Evolutionary conservation across 2,329 filamentous ascomycete genomes (phyloP).

Genomic region (Cercospora sojina): DNA sequence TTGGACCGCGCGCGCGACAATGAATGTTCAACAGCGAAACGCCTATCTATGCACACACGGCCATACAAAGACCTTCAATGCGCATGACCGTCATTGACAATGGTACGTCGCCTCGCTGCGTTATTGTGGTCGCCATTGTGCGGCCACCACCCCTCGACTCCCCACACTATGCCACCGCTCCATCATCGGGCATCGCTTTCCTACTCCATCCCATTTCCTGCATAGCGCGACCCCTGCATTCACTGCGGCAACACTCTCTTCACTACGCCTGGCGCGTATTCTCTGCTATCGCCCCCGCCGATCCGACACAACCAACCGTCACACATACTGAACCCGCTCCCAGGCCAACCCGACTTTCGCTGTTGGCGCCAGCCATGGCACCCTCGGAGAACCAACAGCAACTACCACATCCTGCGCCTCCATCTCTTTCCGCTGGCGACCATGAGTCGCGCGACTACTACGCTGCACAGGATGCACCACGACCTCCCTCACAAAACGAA

Average conservation of each 20-base stretch:
- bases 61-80: slow-evolving; percentile 32
- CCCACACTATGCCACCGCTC: slow-evolving; percentile 2
- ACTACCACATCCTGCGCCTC: slow-evolving; percentile 55
- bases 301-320: background rate
- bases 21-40: slow-evolving; percentile 43
- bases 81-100: slow-evolving; percentile 37
- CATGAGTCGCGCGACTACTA: slow-evolving; percentile 63
- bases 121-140: slow-evolving; percentile 29
- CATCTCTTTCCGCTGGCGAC: slow-evolving; percentile 60
- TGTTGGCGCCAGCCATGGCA: slow-evolving; percentile 43
- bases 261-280: slow-evolving; percentile 17
- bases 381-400: slow-evolving; percentile 55
- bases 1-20: slow-evolving; percentile 14
- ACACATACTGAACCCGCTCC: slow-evolving; percentile 15
- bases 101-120: slow-evolving; percentile 33
- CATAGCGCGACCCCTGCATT: background rate
- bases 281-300: too few species aligned
- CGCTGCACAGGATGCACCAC: slow-evolving; percentile 55
- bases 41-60: slow-evolving; percentile 38
- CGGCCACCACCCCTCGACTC: slow-evolving; percentile 23
- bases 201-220: background rate
- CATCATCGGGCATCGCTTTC: background rate
- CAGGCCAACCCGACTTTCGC: slow-evolving; percentile 34
- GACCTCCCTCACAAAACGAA: slow-evolving; percentile 61
- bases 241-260: slow-evolving; percentile 6